Conservation (phyloP, 306 rosid species). For the Rosa multiflora region DNA sequence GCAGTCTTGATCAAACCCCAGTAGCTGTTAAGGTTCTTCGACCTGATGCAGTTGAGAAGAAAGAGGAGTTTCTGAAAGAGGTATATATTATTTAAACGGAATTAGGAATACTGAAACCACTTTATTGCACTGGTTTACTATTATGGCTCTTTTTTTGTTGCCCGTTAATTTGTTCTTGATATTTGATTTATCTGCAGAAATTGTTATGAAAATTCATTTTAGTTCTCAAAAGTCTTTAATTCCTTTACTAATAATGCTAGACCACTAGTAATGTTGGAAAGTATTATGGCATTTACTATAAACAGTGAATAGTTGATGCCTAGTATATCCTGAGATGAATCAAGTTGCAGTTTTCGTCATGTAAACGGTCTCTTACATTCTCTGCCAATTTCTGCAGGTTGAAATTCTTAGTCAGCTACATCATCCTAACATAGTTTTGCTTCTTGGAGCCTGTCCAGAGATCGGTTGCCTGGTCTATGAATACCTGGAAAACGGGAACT, state of each 20-base stretch:
- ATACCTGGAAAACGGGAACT: conserved; percentile 84
- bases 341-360: conserved; percentile 16
- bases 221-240: background rate
- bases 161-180: background rate
- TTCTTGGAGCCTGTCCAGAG: conserved; percentile 97
- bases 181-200: background rate
- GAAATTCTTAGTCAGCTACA: conserved; percentile 91
- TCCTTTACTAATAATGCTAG: background rate
- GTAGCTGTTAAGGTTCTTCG: conserved; percentile 86
- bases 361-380: conserved; percentile 11
- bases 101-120: conserved; percentile 18
- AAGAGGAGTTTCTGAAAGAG: conserved; percentile 89
- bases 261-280: background rate
- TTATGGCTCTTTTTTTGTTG: background rate
- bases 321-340: background rate
- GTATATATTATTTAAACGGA: conserved; percentile 35
- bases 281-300: background rate
- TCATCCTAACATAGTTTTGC: conserved; percentile 83
- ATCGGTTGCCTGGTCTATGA: conserved; percentile 80
- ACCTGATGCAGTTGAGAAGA: conserved; percentile 51
- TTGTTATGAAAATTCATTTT: background rate
- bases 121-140: conserved; percentile 16
- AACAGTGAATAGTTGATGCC: background rate
- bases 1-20: conserved; percentile 86
- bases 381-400: conserved; percentile 51